phyloP scores from a whole-genome alignment of 306 rosid species.

The Trifolium fragiferum region DNA sequence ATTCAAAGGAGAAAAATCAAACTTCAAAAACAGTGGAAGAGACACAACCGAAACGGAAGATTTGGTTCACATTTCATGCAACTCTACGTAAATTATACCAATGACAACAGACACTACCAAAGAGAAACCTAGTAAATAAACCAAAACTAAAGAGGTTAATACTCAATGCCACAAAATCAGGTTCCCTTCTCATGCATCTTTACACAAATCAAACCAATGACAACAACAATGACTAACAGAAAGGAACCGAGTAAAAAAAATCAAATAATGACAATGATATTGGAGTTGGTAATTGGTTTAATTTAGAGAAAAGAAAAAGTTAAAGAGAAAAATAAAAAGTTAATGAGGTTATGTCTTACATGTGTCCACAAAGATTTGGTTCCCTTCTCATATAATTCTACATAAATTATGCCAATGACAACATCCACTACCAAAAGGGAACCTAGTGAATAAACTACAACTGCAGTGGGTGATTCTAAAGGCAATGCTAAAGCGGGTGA shows the following conservation, averaged over 20 bases:
- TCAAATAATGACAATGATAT: not conserved
- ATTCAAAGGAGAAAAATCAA: slow-evolving; percentile 4
- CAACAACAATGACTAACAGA: slow-evolving; percentile 10
- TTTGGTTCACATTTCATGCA: not conserved
- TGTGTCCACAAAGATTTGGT: not conserved
- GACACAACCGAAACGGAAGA: not conserved
- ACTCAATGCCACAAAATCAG: not conserved
- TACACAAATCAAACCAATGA: not conserved
- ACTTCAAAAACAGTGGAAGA: not conserved
- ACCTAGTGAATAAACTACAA: not conserved
- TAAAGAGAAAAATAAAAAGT: not conserved
- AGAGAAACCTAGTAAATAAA: not conserved
- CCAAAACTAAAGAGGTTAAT: not conserved
- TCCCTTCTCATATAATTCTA: not conserved
- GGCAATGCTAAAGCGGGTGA: no score
- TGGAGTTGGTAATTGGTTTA: not conserved
- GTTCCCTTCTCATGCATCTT: slow-evolving; percentile 21
- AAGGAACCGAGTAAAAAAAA: not conserved
- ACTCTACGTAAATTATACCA: not conserved
- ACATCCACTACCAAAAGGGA: not conserved
- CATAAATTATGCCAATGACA: not conserved
- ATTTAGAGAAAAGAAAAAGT: not conserved
- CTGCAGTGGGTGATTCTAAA: not conserved
- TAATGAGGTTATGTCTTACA: not conserved
- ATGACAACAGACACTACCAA: not conserved